Evolutionary conservation across 2,329 filamentous ascomycete species (phyloP).

Genomic region (Fusarium decemcellulare): DNA sequence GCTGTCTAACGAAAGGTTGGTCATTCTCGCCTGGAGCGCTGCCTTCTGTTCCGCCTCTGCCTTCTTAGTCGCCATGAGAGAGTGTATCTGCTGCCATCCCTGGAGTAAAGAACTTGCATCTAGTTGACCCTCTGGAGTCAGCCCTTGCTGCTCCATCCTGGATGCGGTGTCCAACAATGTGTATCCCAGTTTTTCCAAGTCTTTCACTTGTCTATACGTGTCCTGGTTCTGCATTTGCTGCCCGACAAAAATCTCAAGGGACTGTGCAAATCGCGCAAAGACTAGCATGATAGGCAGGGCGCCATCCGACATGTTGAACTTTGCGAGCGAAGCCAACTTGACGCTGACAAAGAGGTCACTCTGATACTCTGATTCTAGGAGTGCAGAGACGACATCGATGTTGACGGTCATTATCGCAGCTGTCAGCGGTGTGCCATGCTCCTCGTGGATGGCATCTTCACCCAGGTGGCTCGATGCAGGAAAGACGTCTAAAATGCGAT

Average conservation of each 20-base stretch:
- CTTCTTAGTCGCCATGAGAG: not conserved
- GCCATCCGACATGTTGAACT: not conserved
- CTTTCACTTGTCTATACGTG: not conserved
- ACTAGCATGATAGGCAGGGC: not conserved
- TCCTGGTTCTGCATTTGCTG: not conserved
- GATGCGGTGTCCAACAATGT: not conserved
- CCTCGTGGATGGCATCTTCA: not conserved
- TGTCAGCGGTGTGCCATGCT: conserved; percentile 10
- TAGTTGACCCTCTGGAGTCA: not conserved
- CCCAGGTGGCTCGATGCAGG: not conserved
- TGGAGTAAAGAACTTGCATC: not conserved
- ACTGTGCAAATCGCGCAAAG: not conserved
- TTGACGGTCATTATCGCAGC: conserved; percentile 2
- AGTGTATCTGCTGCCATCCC: not conserved
- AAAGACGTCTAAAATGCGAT: conserved; percentile 1
- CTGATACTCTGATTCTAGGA: conserved; percentile 9
- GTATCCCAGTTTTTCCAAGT: not conserved
- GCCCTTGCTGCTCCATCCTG: not conserved
- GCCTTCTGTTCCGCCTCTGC: not conserved
- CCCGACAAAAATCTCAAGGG: not conserved
- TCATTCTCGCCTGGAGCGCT: not conserved
- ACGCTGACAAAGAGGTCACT: not conserved
- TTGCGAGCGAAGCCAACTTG: not conserved
- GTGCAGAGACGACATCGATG: not conserved
- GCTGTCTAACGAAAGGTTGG: not conserved